These are phyloP conservation scores for Plasmodium vinckei DNA, from an alignment of 169 alveolate genomes.

Conservation along the genomic window DNA sequence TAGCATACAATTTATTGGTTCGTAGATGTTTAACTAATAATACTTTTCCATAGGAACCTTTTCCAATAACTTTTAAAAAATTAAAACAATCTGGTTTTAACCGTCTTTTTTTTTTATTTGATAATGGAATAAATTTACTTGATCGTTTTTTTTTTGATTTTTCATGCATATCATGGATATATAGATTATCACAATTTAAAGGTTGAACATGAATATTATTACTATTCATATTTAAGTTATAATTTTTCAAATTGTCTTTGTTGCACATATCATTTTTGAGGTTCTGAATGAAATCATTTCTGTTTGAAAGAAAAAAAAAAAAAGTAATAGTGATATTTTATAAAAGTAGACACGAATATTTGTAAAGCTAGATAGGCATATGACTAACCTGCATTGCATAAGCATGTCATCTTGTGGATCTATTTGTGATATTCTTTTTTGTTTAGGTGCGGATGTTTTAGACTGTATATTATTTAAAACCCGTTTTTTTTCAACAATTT, in stretches of 20 bases:
- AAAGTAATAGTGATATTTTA: no score
- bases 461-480: no score
- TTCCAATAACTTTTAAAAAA: slow-evolving; percentile 91
- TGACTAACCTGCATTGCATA: no score
- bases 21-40: slow-evolving; percentile 76
- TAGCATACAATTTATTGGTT: slow-evolving; percentile 73
- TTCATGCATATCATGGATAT: slow-evolving; percentile 52
- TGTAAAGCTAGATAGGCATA: no score
- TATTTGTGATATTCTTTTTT: no score
- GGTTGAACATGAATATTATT: neutral
- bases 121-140: slow-evolving; percentile 30
- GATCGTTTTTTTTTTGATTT: slow-evolving; percentile 7
- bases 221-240: neutral
- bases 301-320: neutral
- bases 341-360: no score
- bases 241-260: slow-evolving; percentile 12
- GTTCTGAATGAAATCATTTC: neutral
- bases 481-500: no score
- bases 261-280: neutral
- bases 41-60: slow-evolving; percentile 95
- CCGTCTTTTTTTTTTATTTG: slow-evolving; percentile 32
- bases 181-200: slow-evolving; percentile 25
- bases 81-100: slow-evolving; percentile 86
- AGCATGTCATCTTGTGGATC: no score
- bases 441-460: no score